A percentile compares a stretch with the other conserved stretches of the same genome.
Evolutionary conservation across 352 stramenopile species (phyloP).

Genomic region (Phytophthora tentaculata): DNA sequence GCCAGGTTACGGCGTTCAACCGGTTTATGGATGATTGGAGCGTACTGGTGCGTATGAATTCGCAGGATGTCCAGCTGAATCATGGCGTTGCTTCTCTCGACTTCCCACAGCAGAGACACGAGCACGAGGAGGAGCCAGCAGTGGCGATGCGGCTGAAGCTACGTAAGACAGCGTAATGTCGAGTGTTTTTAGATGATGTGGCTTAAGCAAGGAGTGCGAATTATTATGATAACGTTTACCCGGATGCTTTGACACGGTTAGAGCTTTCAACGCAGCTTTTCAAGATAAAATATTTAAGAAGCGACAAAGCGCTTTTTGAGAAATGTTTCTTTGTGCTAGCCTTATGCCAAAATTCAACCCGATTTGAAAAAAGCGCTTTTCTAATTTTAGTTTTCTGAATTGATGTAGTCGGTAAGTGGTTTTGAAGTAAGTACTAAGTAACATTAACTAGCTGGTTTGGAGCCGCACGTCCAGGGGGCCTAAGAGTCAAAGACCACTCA

Average conservation of each 20-base stretch:
- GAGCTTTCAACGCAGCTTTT: too few species aligned
- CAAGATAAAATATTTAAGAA: too few species aligned
- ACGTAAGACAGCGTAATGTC: constrained; percentile 30
- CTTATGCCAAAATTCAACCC: too few species aligned
- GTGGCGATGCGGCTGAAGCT: constrained; percentile 58
- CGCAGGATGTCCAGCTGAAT: constrained; percentile 43
- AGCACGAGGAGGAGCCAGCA: constrained; percentile 5
- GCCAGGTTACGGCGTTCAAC: constrained; percentile 62
- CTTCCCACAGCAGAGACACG: constrained; percentile 9
- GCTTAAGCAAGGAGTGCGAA: neutral
- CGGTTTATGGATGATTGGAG: constrained; percentile 74
- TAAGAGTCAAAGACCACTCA: constrained; percentile 27
- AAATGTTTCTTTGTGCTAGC: too few species aligned
- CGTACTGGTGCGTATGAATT: constrained; percentile 38
- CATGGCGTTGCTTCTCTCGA: constrained; percentile 29
- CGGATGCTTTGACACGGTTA: neutral
- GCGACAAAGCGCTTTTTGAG: too few species aligned
- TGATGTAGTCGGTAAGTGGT: neutral
- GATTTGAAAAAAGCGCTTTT: too few species aligned
- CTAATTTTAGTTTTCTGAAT: too few species aligned
- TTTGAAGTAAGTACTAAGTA: constrained; percentile 3
- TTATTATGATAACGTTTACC: neutral
- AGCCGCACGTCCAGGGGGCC: constrained; percentile 27
- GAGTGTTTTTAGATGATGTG: neutral
- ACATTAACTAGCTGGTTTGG: constrained; percentile 14